These are phyloP conservation scores for Oryza longistaminata DNA, from an alignment of 176 grass and related monocot genomes.

Conservation along the genomic window DNA sequence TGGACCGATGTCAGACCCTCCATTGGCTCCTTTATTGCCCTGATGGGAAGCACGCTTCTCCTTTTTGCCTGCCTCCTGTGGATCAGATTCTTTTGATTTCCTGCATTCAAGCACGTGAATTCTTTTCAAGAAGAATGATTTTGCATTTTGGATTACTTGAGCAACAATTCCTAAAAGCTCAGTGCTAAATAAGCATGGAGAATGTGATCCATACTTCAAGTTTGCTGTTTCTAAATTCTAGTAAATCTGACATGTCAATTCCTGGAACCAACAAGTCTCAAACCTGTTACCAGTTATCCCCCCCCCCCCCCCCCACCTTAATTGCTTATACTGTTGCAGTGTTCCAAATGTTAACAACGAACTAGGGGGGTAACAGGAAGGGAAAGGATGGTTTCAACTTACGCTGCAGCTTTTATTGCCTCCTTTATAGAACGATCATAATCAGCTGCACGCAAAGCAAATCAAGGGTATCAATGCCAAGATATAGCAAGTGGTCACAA, in stretches of 20 bases:
- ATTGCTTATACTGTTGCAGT: neutral
- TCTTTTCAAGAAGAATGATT: slow-evolving; percentile 26
- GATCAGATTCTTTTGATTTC: slow-evolving; percentile 45
- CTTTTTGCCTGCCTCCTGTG: slow-evolving; percentile 28
- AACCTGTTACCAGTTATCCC: neutral
- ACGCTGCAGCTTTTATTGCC: slow-evolving; percentile 70
- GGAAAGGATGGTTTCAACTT: slow-evolving; percentile 44
- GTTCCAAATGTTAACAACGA: neutral
- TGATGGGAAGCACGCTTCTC: slow-evolving; percentile 22
- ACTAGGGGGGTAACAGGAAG: neutral
- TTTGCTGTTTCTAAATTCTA: neutral
- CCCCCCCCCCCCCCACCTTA: too few species aligned
- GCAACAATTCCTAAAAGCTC: neutral
- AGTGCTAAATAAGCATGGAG: neutral
- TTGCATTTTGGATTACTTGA: neutral
- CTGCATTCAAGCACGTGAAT: slow-evolving; percentile 31
- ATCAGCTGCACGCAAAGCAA: slow-evolving; percentile 63
- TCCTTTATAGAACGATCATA: slow-evolving; percentile 82
- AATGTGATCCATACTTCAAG: neutral
- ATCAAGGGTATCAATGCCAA: slow-evolving; percentile 34
- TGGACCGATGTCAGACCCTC: slow-evolving; percentile 24
- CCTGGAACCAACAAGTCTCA: neutral
- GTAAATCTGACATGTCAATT: neutral
- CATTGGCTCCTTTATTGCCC: slow-evolving; percentile 20
- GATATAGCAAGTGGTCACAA: neutral